A percentile compares a stretch with the other conserved stretches of the same genome.
Conservation (phyloP, 1,284 basidiomycete genomes). For the Kwoniella shivajii region DNA sequence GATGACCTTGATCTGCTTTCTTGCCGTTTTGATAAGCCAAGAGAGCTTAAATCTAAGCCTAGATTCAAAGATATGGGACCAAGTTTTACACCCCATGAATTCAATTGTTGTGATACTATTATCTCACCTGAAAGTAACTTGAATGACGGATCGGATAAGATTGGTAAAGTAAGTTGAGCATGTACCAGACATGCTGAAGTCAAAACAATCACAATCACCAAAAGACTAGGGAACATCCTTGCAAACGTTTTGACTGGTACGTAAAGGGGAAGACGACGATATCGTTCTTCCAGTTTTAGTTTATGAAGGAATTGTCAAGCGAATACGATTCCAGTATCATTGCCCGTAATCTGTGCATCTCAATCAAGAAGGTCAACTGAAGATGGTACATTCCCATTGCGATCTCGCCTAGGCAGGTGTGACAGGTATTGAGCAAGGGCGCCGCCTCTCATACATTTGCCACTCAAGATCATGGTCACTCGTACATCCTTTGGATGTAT, state of each 20-base stretch:
- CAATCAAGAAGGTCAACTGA: too few relatives aligned
- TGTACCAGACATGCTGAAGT: constrained; percentile 1
- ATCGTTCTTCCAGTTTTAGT: too few relatives aligned
- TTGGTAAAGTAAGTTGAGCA: constrained; percentile 10
- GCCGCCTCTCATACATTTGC: neutral
- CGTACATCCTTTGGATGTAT: too few relatives aligned
- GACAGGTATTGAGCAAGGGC: too few relatives aligned
- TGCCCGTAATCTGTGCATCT: too few relatives aligned
- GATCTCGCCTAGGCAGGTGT: neutral
- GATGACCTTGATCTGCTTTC: neutral
- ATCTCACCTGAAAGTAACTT: constrained; percentile 16
- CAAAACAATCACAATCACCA: neutral
- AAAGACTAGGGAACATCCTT: too few relatives aligned
- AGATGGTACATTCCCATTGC: too few relatives aligned
- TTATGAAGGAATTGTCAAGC: too few relatives aligned
- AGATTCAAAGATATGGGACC: constrained; percentile 12
- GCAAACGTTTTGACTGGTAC: too few relatives aligned
- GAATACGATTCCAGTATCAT: too few relatives aligned
- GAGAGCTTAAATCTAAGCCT: constrained; percentile 2
- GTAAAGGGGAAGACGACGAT: too few relatives aligned
- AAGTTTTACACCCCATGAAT: constrained; percentile 22
- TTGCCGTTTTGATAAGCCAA: neutral
- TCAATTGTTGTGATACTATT: constrained; percentile 16
- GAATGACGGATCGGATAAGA: constrained; percentile 20
- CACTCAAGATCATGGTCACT: too few relatives aligned